Base-by-base conservation (phyloP, 495 filamentous ascomycete genomes). In the Penicillium daleae region DNA sequence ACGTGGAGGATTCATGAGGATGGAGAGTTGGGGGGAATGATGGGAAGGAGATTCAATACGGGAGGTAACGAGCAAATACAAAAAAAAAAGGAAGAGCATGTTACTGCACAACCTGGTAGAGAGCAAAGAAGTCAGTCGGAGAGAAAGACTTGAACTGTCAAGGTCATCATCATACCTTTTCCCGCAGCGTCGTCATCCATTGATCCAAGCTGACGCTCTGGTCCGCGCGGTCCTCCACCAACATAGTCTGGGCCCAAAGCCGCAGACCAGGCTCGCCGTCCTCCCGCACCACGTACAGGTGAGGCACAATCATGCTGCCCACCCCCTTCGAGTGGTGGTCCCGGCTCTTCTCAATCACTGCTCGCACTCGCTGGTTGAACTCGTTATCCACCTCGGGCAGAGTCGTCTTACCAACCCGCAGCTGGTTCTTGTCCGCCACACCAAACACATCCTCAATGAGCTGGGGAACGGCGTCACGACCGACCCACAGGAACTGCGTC, bases 401-500 rank as follows among this genome's bases (percentile, higher is more conserved):
- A 21, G 83, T 85, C 27, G 86, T 87, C 85, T 99, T 99, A 72
- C 95, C 95, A 66, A 97, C 91, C 66, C 92, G 92, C 62, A 99
- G 79, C 70, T 91, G 88, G 19, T 85, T 87, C 65, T 89, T 85
- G 72, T 97, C 92, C 24, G 84, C 79, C 37, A 92, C 79, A 9
- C 92, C 94, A 73, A 99, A 98, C 17, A 98, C 96, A 69, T 99
- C 95, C 48, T 81, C 70, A 24, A 97, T 81, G 0, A 99, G 84
- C 74, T 96, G 92, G 2, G 93, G 92, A 7, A 98, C 92, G 0
- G 94, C 90, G 64, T 98, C 93, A 31, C 92, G 86, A 17, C 95
- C 95, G 27, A 99, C 86, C 96, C 96, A 99, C 56, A 99, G 80
- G 83, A 99, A 99, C 71, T 99, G 96, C 17, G 92, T 96, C 73